A percentile compares a stretch with the other conserved stretches of the same genome.
phyloP scores from a whole-genome alignment of 352 stramenopile species.

The Pythium pyrilobum region DNA sequence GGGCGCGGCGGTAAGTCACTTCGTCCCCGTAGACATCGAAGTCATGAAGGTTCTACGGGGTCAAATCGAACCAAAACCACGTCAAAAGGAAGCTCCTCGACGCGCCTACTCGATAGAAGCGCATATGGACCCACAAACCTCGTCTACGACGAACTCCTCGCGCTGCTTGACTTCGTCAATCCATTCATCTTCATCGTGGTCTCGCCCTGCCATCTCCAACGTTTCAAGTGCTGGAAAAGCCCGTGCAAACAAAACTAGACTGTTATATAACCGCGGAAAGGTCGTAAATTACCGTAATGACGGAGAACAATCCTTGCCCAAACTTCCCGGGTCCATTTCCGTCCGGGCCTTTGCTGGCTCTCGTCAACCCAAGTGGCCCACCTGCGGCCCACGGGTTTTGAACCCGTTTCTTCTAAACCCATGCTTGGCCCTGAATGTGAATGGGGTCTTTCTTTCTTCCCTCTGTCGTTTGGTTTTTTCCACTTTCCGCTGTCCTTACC shows the following conservation, averaged over 20 bases:
- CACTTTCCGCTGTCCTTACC: too few relatives aligned
- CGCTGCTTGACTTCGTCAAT: conserved; percentile 47
- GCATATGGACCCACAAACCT: conserved; percentile 24
- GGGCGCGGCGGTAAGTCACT: conserved; percentile 63
- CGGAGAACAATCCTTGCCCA: too few relatives aligned
- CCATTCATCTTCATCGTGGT: conserved; percentile 62
- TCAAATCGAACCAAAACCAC: background rate
- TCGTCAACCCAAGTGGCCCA: conserved; percentile 8
- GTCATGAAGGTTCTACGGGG: conserved; percentile 24
- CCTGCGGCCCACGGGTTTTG: background rate
- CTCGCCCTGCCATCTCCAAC: conserved; percentile 45
- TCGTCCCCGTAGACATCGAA: conserved; percentile 39
- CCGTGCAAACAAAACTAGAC: conserved; percentile 4
- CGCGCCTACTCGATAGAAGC: conserved; percentile 3
- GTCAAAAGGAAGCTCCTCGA: conserved; percentile 11
- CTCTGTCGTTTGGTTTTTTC: background rate
- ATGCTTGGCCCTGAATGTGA: conserved; percentile 24
- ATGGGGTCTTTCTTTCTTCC: conserved; percentile 14
- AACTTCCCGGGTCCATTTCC: conserved; percentile 9
- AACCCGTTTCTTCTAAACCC: conserved; percentile 8
- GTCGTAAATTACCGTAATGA: conserved; percentile 14
- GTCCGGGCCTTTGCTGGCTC: conserved; percentile 5
- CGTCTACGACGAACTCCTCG: conserved; percentile 49
- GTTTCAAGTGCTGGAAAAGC: conserved; percentile 19
- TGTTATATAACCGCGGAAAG: conserved; percentile 11